Evolutionary conservation across 768 basidiomycete genomes (phyloP).

Genomic region (Rhizopogon rudus): DNA sequence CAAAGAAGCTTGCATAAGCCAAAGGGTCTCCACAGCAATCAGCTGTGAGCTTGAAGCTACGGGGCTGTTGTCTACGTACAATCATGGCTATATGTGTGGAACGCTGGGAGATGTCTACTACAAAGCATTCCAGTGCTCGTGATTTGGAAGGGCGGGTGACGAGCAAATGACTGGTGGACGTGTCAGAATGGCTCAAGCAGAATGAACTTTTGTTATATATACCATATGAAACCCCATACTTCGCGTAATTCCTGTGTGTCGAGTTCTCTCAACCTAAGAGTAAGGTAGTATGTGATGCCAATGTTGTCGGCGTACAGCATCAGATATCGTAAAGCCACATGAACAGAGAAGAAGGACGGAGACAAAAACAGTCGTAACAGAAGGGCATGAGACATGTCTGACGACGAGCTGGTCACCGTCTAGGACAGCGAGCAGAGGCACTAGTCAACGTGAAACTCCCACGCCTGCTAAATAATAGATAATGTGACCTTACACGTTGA

Average conservation of each 20-base stretch:
- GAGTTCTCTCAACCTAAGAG: slow-evolving; percentile 63
- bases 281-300: slow-evolving; percentile 88
- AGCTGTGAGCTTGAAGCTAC: slow-evolving; percentile 6
- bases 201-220: slow-evolving; percentile 18
- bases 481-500: not conserved
- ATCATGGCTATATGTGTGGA: slow-evolving; percentile 96
- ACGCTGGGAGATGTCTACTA: slow-evolving; percentile 81
- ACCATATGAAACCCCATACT: slow-evolving; percentile 91
- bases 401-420: slow-evolving; percentile 7
- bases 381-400: slow-evolving; percentile 67
- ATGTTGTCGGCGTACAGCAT: slow-evolving; percentile 80
- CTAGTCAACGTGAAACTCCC: not conserved
- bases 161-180: slow-evolving; percentile 72
- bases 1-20: slow-evolving; percentile 98
- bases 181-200: slow-evolving; percentile 10
- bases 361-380: slow-evolving; percentile 91
- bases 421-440: slow-evolving; percentile 5
- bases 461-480: slow-evolving; percentile 3
- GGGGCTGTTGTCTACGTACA: slow-evolving; percentile 49
- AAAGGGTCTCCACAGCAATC: slow-evolving; percentile 63
- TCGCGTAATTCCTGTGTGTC: slow-evolving; percentile 70
- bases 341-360: slow-evolving; percentile 88
- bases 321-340: slow-evolving; percentile 89
- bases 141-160: slow-evolving; percentile 91
- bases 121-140: slow-evolving; percentile 90